Percentiles rank a stretch among this genome's conserved stretches.
These are phyloP conservation scores for Udeniomyces megalosporus DNA, from an alignment of 768 basidiomycete genomes.

Conservation along the genomic window DNA sequence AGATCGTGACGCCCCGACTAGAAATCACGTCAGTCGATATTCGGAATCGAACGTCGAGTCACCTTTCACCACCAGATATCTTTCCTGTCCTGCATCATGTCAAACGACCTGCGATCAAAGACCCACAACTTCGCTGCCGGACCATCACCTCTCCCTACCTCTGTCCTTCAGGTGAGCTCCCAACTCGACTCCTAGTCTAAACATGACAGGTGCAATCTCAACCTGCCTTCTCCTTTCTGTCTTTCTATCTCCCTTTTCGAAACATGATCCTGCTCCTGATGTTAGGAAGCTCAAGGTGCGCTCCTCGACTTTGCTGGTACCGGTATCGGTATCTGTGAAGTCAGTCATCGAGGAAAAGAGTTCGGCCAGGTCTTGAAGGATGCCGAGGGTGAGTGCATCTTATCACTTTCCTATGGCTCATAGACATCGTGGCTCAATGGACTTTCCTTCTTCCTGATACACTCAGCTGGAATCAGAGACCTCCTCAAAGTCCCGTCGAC, in stretches of 20 bases:
- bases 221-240: too few species aligned
- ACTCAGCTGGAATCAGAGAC: constrained; percentile 50
- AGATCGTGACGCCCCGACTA: too few species aligned
- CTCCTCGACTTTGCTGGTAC: constrained; percentile 80
- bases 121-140: constrained; percentile 87
- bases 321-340: constrained; percentile 89
- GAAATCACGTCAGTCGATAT: too few species aligned
- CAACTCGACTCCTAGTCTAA: too few species aligned
- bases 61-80: neutral
- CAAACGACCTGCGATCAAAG: constrained; percentile 32
- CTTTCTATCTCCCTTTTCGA: too few species aligned
- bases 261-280: too few species aligned
- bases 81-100: neutral
- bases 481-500: constrained; percentile 68
- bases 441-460: neutral
- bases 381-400: constrained; percentile 26
- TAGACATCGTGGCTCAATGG: too few species aligned
- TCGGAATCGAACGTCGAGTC: too few species aligned
- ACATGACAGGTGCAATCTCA: too few species aligned
- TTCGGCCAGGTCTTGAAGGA: constrained; percentile 53
- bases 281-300: constrained; percentile 49
- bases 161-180: constrained; percentile 43
- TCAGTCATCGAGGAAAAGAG: constrained; percentile 86
- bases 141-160: constrained; percentile 76
- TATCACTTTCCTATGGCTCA: neutral